These are phyloP conservation scores for Alternaria brassicicola DNA, from an alignment of 2,329 filamentous ascomycete genomes.

Conservation along the genomic window DNA sequence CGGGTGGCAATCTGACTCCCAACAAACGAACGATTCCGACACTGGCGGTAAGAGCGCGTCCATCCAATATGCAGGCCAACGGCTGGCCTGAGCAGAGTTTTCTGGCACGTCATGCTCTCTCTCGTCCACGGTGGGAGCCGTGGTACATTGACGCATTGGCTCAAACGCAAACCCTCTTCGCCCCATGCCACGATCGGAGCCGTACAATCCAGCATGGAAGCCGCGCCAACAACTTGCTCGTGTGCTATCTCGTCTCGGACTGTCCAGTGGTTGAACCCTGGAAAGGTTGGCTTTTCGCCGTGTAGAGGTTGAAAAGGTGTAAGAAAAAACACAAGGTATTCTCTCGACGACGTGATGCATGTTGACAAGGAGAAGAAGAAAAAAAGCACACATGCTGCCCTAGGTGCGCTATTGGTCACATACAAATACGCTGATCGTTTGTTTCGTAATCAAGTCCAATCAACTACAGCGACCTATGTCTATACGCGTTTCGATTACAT, in stretches of 20 bases:
- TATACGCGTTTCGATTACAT: neutral
- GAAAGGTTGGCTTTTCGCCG: neutral
- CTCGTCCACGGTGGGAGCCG: neutral
- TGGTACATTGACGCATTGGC: neutral
- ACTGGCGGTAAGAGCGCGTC: constrained; percentile 14
- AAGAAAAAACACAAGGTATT: neutral
- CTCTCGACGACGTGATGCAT: neutral
- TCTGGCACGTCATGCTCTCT: constrained; percentile 6
- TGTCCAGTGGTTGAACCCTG: neutral
- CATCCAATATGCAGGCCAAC: constrained; percentile 21
- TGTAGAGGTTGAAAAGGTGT: neutral
- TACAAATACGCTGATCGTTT: neutral
- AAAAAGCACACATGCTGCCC: neutral
- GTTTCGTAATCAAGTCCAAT: neutral
- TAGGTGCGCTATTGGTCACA: neutral
- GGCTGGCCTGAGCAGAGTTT: constrained; percentile 20
- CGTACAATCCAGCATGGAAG: neutral
- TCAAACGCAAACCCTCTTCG: neutral
- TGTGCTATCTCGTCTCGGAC: neutral
- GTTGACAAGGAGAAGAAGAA: no score
- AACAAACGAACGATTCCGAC: constrained; percentile 15
- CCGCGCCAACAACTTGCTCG: neutral
- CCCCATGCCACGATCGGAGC: neutral
- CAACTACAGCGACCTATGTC: neutral
- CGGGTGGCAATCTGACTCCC: constrained; percentile 22